These are phyloP conservation scores for Linderina pennispora DNA, from an alignment of 192 early-diverging fungal genomes.

Conservation along the genomic window DNA sequence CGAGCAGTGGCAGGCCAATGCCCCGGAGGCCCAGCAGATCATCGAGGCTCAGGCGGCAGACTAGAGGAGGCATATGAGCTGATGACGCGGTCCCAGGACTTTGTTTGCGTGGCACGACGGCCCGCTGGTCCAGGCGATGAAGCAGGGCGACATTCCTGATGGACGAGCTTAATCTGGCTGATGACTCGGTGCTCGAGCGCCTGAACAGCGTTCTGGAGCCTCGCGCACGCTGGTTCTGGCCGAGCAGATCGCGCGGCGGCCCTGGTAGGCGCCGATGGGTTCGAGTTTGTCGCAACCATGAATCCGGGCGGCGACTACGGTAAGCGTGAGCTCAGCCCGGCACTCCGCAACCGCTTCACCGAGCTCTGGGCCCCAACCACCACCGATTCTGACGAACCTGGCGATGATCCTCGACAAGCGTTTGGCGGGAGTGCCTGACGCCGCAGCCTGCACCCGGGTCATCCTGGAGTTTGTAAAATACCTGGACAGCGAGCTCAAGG, in stretches of 20 bases:
- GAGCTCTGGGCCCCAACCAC: slow-evolving; percentile 97
- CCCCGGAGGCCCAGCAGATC: background rate
- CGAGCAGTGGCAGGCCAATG: slow-evolving; percentile 13
- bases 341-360: slow-evolving; percentile 95
- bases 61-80: slow-evolving; percentile 14
- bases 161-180: slow-evolving; percentile 97
- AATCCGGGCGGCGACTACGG: slow-evolving; percentile 99
- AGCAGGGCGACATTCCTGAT: slow-evolving; percentile 84
- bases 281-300: slow-evolving; percentile 97
- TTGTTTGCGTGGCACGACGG: slow-evolving; percentile 99
- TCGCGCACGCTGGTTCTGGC: slow-evolving; percentile 77
- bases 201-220: slow-evolving; percentile 91
- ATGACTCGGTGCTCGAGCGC: slow-evolving; percentile 96
- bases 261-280: slow-evolving; percentile 59
- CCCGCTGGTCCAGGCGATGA: slow-evolving; percentile 86
- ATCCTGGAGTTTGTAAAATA: slow-evolving; percentile 84
- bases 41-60: slow-evolving; percentile 7
- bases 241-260: slow-evolving; percentile 71
- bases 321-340: slow-evolving; percentile 96
- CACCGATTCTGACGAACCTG: slow-evolving; percentile 69
- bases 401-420: slow-evolving; percentile 56
- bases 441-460: slow-evolving; percentile 42
- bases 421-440: slow-evolving; percentile 25
- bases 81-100: slow-evolving; percentile 36
- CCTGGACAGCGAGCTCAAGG: slow-evolving; percentile 40